Evolutionary conservation across 2,329 filamentous ascomycete genomes (phyloP), one percentile per base, ranked within the genome.

Genomic region (Polychaeton citri): DNA sequence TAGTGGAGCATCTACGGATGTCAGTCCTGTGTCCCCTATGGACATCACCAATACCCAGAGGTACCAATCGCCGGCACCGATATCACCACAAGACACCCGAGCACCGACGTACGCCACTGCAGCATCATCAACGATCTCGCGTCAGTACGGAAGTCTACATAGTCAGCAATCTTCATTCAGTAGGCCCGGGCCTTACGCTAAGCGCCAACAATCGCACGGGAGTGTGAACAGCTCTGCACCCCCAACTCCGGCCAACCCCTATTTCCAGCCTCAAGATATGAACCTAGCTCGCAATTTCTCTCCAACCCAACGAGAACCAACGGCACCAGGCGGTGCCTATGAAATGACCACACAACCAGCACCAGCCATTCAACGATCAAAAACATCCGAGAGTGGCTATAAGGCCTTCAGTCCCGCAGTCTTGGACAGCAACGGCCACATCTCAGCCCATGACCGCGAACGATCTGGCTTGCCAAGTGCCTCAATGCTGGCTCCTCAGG

Each of bases 341-440:
- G 54, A 57, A 39, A 55, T 57, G 54, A 48, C 40, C 16, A 10
- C 42, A 3, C 40, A 48, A 24, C 40, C 46, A 13, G 21, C 40
- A 12, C 35, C 41, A 31, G 38, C 43, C 10, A 26, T 24, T 15
- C 36, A 33, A 10, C 34, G 36, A 15, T 36, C 38, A 5, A 34
- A 45, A 19, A 37, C 43, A 7, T 40, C 38, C 28, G 24, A 31
- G 5, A 43, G 44, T 21, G 43, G 44, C 21, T 57, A 55, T 36
- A 42, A 51, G 5, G 49, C 55, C 12, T 58, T 57, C 52, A 55
- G 51, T 21, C 52, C 54, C 8, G 34, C 42, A 8, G 18, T 45
- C 8, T 5, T 28, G 24, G 7, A 7, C 7, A 28, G 7, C 15
- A 7, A 4, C 30, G 17, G 18, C 17, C 10, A 5, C 9, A 32